Conservation (phyloP, 202 grass and related monocot species). For the Panicum virgatum region DNA sequence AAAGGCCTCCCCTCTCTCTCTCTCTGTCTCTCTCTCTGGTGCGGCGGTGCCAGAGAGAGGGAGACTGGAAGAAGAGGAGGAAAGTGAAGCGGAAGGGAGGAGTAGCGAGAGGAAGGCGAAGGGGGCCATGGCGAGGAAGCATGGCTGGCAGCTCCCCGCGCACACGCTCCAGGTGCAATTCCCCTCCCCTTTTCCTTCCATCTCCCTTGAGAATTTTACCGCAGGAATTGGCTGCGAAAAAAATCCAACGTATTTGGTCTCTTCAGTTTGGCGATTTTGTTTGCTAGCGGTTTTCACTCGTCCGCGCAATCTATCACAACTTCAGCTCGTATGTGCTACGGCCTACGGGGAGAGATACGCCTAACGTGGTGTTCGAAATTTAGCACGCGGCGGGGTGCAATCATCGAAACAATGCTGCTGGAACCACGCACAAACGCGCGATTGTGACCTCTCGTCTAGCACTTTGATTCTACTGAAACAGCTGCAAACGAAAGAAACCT, state of each 20-base stretch:
- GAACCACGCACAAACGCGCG: not conserved
- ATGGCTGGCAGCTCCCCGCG: slow-evolving; percentile 90
- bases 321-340: not conserved
- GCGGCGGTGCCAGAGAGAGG: not conserved
- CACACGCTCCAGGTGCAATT: slow-evolving; percentile 79
- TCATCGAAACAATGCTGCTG: not conserved
- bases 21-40: too few relatives aligned
- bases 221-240: not conserved
- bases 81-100: not conserved
- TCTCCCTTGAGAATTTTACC: not conserved
- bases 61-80: not conserved
- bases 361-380: not conserved
- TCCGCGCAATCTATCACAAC: not conserved
- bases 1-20: not conserved
- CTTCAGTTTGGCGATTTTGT: not conserved
- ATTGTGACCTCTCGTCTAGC: too few relatives aligned
- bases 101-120: too few relatives aligned
- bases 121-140: slow-evolving; percentile 61
- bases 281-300: not conserved
- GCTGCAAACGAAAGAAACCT: not conserved
- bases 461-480: not conserved
- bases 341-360: not conserved
- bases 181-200: not conserved
- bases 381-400: not conserved
- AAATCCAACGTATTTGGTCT: not conserved